Evolutionary conservation across 148 eudicot genomes (phyloP), one percentile per base, ranked within the genome.

Genomic region (Dianthus caryophyllus): DNA sequence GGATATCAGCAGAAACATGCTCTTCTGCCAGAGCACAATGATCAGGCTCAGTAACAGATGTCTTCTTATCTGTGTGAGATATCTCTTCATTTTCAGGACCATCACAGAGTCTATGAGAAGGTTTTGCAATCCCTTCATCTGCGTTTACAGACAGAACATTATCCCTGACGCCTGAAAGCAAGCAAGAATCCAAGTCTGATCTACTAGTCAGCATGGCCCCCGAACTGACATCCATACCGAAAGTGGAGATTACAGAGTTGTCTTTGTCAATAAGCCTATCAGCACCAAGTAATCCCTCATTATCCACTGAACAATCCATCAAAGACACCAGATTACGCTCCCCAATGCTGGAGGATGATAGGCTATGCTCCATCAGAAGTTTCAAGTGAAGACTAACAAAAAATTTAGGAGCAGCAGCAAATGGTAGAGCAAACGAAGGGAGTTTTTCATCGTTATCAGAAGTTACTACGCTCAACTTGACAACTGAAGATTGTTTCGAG

Each of bases 301-400:
- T 58, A 57, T 56, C 46, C 51, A 64, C 84, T 39, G 79, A 67
- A 73, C 61, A 61, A 50, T 77, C 80, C 49, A 38, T 64, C 54
- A 77, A 71, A 68, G 31, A 77, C n/a, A 66, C 15, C 18, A 79
- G 66, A 65, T 78, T 76, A 52, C 71, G 71, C 15, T 81, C 84
- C 55, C 44, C 59, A 61, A 81, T 75, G 62, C 75, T 80, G 66
- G 76, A 78, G 38, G 73, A 74, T 48, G 89, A 77, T 61, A 89
- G 68, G 76, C 79, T 83, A 49, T 70, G 83, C 67, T 90, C 85
- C 92, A 90, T 84, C 53, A 90, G 83, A 70, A 85, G 71, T 79
- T 83, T 81, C 65, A 94, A 85, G 79, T 90, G 97, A 64, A 90
- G 78, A 71, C 78, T 81, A 29, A 84, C 70, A 71, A 89, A 85